phyloP scores from a whole-genome alignment of 225 moss, liverwort and hornwort species.

The Sphagnum tenellum region DNA sequence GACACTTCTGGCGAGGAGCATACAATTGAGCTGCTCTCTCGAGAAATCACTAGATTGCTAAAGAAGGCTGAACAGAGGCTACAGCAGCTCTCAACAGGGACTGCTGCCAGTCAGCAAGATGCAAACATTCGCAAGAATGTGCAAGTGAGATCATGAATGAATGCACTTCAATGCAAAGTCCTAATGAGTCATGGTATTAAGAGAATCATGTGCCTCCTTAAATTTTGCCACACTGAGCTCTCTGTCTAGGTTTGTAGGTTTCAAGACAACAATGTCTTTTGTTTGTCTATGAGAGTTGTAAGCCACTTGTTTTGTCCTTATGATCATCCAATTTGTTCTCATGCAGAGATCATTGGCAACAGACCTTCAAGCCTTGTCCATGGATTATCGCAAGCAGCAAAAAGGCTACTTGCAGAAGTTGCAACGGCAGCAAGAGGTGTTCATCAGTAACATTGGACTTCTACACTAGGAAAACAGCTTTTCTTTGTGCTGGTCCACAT shows the following conservation, averaged over 20 bases:
- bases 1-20: constrained; percentile 40
- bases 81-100: constrained; percentile 36
- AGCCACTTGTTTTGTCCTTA: too few relatives aligned
- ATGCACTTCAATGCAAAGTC: not conserved
- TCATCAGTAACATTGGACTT: too few relatives aligned
- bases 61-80: constrained; percentile 47
- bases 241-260: too few relatives aligned
- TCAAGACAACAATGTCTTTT: too few relatives aligned
- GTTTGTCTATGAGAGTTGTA: too few relatives aligned
- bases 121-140: constrained; percentile 45
- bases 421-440: constrained; percentile 87
- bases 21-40: constrained; percentile 38
- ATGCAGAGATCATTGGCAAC: constrained; percentile 93
- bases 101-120: constrained; percentile 30
- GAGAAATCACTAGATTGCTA: constrained; percentile 34
- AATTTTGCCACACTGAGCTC: constrained; percentile 1
- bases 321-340: too few relatives aligned
- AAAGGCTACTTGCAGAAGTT: constrained; percentile 82
- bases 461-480: too few relatives aligned
- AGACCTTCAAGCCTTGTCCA: constrained; percentile 84
- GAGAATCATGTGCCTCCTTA: too few relatives aligned
- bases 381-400: constrained; percentile 96
- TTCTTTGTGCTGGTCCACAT: too few relatives aligned
- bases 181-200: too few relatives aligned
- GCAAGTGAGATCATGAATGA: constrained; percentile 15